phyloP scores from a whole-genome alignment of 73 alveolate species.

The Uronychia setigera region DNA sequence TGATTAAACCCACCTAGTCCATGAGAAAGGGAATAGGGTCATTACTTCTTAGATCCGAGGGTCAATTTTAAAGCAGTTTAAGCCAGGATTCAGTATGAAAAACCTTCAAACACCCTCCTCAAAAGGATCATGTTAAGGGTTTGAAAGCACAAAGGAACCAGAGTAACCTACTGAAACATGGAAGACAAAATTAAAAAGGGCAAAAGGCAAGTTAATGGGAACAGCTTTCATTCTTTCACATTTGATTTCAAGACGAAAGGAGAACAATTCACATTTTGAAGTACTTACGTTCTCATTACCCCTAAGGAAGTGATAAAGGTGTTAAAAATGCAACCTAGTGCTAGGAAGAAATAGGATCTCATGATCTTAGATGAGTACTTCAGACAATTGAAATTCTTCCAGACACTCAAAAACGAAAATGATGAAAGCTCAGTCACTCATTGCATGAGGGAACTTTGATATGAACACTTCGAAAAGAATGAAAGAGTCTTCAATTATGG shows the following conservation, averaged over 20 bases:
- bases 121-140: too few species aligned
- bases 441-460: conserved; percentile 39
- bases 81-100: too few species aligned
- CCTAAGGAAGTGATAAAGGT: background rate
- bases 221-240: background rate
- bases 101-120: too few species aligned
- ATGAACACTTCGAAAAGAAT: conserved; percentile 21
- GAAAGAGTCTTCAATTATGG: conserved; percentile 38
- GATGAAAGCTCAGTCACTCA: conserved; percentile 33
- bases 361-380: background rate
- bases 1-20: too few species aligned
- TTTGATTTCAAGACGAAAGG: background rate
- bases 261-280: background rate
- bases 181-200: too few species aligned
- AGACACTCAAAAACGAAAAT: conserved; percentile 19
- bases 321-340: background rate
- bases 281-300: background rate
- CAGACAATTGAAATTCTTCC: background rate
- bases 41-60: too few species aligned
- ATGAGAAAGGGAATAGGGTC: too few species aligned
- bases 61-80: too few species aligned
- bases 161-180: too few species aligned
- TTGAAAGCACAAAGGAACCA: too few species aligned
- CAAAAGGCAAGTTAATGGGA: background rate
- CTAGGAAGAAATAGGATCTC: background rate